Evolutionary conservation across 345 rosid species (phyloP).

Genomic region (Camelina hispida): DNA sequence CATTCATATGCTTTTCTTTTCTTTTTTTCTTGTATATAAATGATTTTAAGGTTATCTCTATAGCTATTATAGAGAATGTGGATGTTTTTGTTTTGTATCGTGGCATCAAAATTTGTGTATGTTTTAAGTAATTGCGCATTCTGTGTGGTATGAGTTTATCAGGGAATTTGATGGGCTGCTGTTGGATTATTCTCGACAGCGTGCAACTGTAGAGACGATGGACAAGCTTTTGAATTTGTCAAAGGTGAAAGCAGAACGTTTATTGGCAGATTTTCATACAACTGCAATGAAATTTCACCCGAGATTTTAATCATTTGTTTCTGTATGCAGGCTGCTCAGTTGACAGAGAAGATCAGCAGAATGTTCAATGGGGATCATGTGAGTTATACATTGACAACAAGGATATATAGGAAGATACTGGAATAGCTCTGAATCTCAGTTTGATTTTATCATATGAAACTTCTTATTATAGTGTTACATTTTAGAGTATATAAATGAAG

Average conservation of each 20-base stretch:
- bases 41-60: no score
- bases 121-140: neutral
- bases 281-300: neutral
- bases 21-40: no score
- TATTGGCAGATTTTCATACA: neutral
- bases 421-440: slow-evolving; percentile 17
- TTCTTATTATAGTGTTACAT: neutral
- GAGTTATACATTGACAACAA: slow-evolving; percentile 37
- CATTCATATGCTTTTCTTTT: no score
- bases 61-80: no score
- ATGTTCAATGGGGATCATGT: slow-evolving; percentile 91
- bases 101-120: neutral
- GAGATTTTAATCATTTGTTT: neutral
- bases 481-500: neutral
- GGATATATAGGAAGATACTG: neutral
- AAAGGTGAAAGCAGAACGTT: slow-evolving; percentile 56
- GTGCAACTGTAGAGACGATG: slow-evolving; percentile 68
- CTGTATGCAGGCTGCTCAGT: slow-evolving; percentile 66
- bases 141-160: slow-evolving; percentile 11
- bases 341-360: slow-evolving; percentile 69
- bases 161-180: slow-evolving; percentile 81
- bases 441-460: slow-evolving; percentile 11
- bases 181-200: slow-evolving; percentile 83
- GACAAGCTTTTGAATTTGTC: slow-evolving; percentile 74
- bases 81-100: no score